Evolutionary conservation across 768 basidiomycete genomes (phyloP), one percentile per base, ranked within the genome.

Genomic region (Fomitopsis serialis): DNA sequence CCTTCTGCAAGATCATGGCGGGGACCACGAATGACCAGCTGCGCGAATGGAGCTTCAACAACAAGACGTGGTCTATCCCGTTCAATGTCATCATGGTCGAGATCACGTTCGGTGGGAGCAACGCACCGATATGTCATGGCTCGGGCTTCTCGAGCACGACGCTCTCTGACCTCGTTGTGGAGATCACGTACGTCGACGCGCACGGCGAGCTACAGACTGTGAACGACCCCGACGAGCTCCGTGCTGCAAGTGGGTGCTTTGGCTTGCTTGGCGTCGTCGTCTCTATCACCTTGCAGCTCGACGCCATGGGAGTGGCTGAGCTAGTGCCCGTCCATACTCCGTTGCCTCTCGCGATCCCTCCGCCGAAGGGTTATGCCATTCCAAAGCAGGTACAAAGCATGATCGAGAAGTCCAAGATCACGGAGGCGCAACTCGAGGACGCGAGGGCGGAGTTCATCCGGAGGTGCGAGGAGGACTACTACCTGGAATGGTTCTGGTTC

Each of bases 401-500:
- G n/a, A 61, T 61, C 43, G 37, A 53, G 42, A 44, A 49, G 36
- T 27, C 52, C 1, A 46, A 50, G 11, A 61, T 63, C 49, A 57
- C 56, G 9, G 45, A 57, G 22, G 50, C 48, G 40, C 35, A 56
- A 25, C 50, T 59, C 12, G 57, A 63, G 42, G 44, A 53, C 3
- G 65, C 66, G 40, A 42, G 59, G 12, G 22, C 50, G 37, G 58
- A 66, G 17, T 66, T 64, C 50, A 53, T 58, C 25, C 45, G 40
- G 34, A 48, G 61, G 29, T 62, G 63, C 29, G 50, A 66, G 56
- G 48, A 59, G 22, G 63, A 67, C 43, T 66, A 63, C 48, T 65
- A 65, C 52, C 48, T 61, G 32, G 66, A 67, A 53, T 67, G 60
- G 60, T 67, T 67, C 44, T 66, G 66, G 66, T 67, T 67, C 58